Evolutionary conservation across 139 green algal species (phyloP), one percentile per base, ranked within the genome.

Genomic region (Asterochloris erici): DNA sequence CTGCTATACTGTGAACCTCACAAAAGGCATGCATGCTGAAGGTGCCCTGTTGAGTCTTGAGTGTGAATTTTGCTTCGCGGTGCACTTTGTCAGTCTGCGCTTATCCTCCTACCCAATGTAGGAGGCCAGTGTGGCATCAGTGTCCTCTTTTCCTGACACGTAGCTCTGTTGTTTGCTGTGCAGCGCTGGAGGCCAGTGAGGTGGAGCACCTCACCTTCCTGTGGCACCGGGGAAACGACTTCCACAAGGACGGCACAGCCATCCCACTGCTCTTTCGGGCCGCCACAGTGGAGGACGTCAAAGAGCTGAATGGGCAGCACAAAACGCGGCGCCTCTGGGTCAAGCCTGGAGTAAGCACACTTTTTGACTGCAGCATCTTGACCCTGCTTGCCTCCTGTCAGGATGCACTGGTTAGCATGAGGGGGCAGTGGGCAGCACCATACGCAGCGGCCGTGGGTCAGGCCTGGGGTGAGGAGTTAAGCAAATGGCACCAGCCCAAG

Each of bases 151-250:
- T n/a, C n/a, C n/a, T n/a, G n/a, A n/a, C n/a, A n/a, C n/a, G n/a
- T n/a, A n/a, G n/a, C n/a, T n/a, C n/a, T n/a, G n/a, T n/a, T n/a
- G n/a, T n/a, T n/a, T 54, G 38, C 38, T 63, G 16, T 76, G 27
- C 87, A 91, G 89, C 83, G 16, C 79, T 91, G 60, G 86, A 92
- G 83, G 73, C 75, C 23, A 83, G 79, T 17, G 87, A 91, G 82
- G 75, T 89, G 0, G 78, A 75, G 47, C 89, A 90, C 81, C 81
- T 92, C 71, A 69, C 79, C 1, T 79, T 88, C 68, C 70, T 96
- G 64, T 97, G 93, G 93, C 89, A 95, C 87, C 92, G 94, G 84
- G 90, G 90, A 0, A 38, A 81, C 17, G 88, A 92, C 74, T 92
- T 90, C 29, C 19, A 23, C 19, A 92, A 91, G 77, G 62, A 68